A percentile compares a stretch with the other conserved stretches of the same genome.
Conservation (phyloP, 495 filamentous ascomycete genomes). For the Clavariopsis aquatica region DNA sequence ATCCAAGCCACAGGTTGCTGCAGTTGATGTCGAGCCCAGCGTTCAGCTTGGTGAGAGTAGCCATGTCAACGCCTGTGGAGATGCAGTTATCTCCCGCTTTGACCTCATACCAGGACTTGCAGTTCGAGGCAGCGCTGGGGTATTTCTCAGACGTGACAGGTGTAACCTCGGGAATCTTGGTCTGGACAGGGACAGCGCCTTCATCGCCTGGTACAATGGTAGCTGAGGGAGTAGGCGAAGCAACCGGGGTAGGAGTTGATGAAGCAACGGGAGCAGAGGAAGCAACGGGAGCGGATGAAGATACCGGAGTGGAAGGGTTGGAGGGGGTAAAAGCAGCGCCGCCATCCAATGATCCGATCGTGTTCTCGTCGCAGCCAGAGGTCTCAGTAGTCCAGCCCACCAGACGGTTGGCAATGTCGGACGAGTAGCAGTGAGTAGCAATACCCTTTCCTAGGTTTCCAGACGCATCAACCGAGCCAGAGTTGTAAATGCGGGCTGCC, state of each 20-base stretch:
- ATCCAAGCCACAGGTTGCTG: conserved; percentile 45
- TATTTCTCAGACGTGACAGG: conserved; percentile 9
- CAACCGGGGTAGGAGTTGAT: neutral
- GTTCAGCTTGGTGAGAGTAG: conserved; percentile 21
- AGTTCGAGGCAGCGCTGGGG: conserved; percentile 14
- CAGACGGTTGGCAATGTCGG: conserved; percentile 60
- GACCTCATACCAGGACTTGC: conserved; percentile 34
- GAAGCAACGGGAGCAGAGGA: neutral
- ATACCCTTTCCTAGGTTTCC: conserved; percentile 54
- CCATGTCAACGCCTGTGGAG: neutral
- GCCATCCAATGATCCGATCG: conserved; percentile 22
- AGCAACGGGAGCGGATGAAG: conserved; percentile 1
- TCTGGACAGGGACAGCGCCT: neutral
- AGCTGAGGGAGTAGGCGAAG: neutral
- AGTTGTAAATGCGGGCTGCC: conserved; percentile 60
- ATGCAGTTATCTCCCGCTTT: conserved; percentile 30
- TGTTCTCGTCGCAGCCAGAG: conserved; percentile 34
- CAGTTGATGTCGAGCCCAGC: conserved; percentile 36
- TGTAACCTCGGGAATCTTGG: neutral
- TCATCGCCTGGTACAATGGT: neutral
- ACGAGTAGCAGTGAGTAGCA: conserved; percentile 59
- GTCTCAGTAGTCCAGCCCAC: conserved; percentile 49
- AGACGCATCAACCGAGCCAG: conserved; percentile 50
- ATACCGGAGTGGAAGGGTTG: too few relatives aligned
- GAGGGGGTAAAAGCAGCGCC: neutral